A percentile compares a stretch with the other conserved stretches of the same genome.
These are phyloP conservation scores for Entoloma clypeatum DNA, from an alignment of 1,284 basidiomycete species.

Conservation along the genomic window DNA sequence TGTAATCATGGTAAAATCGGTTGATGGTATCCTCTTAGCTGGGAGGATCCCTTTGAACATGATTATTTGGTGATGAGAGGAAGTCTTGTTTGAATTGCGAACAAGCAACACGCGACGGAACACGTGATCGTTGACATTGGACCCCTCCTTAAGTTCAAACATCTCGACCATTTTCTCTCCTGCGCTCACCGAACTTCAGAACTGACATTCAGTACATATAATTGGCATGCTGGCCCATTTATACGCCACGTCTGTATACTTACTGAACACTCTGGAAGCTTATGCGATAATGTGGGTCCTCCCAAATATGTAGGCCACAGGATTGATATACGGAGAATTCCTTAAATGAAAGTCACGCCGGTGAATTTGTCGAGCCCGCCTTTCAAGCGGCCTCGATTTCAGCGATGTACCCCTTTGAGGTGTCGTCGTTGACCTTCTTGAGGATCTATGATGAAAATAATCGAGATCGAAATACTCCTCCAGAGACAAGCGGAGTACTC, in stretches of 20 bases:
- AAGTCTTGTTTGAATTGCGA: conserved; percentile 17
- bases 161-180: too few relatives aligned
- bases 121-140: conserved; percentile 33
- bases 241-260: too few relatives aligned
- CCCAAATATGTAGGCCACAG: too few relatives aligned
- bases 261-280: too few relatives aligned
- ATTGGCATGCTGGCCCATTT: too few relatives aligned
- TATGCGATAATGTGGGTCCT: too few relatives aligned
- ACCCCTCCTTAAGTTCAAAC: too few relatives aligned
- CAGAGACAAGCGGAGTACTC: too few relatives aligned
- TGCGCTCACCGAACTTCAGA: too few relatives aligned
- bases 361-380: conserved; percentile 5
- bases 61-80: conserved; percentile 13
- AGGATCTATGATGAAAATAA: conserved; percentile 45
- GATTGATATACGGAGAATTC: too few relatives aligned
- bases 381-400: conserved; percentile 54
- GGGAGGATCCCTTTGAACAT: conserved; percentile 79
- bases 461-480: not conserved
- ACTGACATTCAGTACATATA: too few relatives aligned
- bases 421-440: conserved; percentile 44
- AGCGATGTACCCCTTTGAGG: conserved; percentile 54
- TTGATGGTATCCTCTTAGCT: conserved; percentile 54
- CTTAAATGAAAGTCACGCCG: too few relatives aligned
- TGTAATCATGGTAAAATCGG: conserved; percentile 71
- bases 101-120: conserved; percentile 29